These are phyloP conservation scores for Dentipellis fragilis DNA, from an alignment of 768 basidiomycete species.

Conservation along the genomic window DNA sequence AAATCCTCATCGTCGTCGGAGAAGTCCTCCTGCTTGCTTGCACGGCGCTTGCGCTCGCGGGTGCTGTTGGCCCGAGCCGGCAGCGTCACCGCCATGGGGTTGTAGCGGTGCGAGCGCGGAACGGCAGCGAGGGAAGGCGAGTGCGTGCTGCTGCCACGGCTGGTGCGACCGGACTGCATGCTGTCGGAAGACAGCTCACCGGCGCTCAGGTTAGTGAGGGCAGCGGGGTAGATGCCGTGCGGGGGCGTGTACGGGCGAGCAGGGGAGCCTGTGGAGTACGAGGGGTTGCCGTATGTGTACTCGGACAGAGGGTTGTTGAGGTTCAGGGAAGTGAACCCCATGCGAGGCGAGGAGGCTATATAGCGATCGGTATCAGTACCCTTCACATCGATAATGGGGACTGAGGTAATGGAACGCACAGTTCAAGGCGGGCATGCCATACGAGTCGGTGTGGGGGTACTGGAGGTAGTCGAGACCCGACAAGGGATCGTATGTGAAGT, in stretches of 20 bases:
- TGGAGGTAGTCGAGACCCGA: constrained; percentile 51
- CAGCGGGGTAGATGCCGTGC: constrained; percentile 59
- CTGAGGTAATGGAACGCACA: constrained; percentile 33
- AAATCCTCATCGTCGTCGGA: constrained; percentile 73
- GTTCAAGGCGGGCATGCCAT: constrained; percentile 50
- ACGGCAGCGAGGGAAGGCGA: constrained; percentile 49
- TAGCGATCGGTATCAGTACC: constrained; percentile 3
- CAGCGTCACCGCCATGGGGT: constrained; percentile 45
- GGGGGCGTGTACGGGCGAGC: constrained; percentile 64
- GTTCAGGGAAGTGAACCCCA: constrained; percentile 56
- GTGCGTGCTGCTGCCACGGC: constrained; percentile 59
- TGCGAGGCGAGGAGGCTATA: constrained; percentile 40
- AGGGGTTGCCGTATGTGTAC: constrained; percentile 46
- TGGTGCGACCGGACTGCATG: constrained; percentile 46
- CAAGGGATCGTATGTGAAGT: constrained; percentile 35
- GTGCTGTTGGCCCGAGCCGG: constrained; percentile 37
- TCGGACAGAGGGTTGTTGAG: constrained; percentile 48
- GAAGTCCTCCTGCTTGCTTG: constrained; percentile 43
- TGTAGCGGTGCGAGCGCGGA: constrained; percentile 70
- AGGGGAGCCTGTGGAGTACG: constrained; percentile 42
- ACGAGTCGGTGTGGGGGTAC: constrained; percentile 51
- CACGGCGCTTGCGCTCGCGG: constrained; percentile 31
- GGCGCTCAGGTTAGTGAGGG: constrained; percentile 59
- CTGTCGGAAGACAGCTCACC: constrained; percentile 73
- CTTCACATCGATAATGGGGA: not conserved